These are phyloP conservation scores for Sanghuangporus sanghuang DNA, from an alignment of 1,284 basidiomycete species.

Conservation along the genomic window DNA sequence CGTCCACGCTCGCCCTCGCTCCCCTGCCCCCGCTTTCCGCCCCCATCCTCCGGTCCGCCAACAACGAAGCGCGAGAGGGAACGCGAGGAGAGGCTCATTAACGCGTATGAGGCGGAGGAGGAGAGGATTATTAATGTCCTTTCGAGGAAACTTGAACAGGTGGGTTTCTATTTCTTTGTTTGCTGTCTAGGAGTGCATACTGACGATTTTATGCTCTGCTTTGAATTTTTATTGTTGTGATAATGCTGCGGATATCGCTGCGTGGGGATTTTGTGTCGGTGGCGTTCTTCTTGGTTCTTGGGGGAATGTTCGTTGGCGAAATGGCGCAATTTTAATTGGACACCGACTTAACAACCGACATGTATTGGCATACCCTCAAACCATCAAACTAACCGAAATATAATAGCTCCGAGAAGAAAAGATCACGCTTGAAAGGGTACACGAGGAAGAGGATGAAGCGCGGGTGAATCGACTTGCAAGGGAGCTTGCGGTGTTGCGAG, in stretches of 20 bases:
- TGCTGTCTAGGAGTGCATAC: background rate
- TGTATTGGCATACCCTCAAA: background rate
- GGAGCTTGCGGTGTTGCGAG: constrained; percentile 60
- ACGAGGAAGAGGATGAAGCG: constrained; percentile 75
- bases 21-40: background rate
- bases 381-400: background rate
- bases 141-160: constrained; percentile 13
- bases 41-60: background rate
- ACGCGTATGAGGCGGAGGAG: constrained; percentile 83
- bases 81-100: constrained; percentile 69
- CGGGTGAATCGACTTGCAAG: constrained; percentile 71
- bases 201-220: background rate
- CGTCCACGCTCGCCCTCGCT: background rate
- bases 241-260: too few relatives aligned
- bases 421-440: constrained; percentile 70
- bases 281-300: background rate
- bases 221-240: background rate
- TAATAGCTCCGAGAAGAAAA: constrained; percentile 73
- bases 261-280: background rate
- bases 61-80: constrained; percentile 23
- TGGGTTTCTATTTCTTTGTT: constrained; percentile 7
- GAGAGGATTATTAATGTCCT: constrained; percentile 74
- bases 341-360: background rate
- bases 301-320: background rate
- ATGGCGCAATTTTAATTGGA: background rate